Base-by-base conservation (phyloP, 2,329 filamentous ascomycete species). In the Lasiodiplodia sp. region DNA sequence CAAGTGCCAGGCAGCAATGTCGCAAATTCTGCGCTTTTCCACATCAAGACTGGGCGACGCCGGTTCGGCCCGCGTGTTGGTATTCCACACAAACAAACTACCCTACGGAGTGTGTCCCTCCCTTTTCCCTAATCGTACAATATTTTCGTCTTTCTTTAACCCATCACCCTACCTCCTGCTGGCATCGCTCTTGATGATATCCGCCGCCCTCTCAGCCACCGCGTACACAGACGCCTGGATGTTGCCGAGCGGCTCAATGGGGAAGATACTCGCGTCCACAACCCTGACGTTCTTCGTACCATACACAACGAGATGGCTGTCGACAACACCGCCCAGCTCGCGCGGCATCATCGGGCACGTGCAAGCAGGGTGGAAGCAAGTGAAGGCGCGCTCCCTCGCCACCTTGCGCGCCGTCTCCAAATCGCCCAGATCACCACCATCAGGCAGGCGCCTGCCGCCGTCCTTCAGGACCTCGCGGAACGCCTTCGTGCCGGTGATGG, bases 381-480 rank as follows among this genome's bases (percentile, higher is more conserved):
- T 81, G 58, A 79, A 69, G 69, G 79, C 75, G 7, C 69, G 67
- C 2, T 69, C n/a, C 64, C 73, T 72, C 5, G 77, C 73, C 12
- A 74, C 73, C 52, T 38, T 8, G 5, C 55, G 64, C 2, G 65
- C 68, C 18, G 38, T 44, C 1, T 69, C 68, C 5, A 69, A 18
- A 12, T 53, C 66, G 16, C 21, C 44, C 3, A 69, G 57, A 8
- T 58, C 60, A 6, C 31, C 31, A 1, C 21, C 38, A 23, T 23
- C 23, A 3, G 63, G 57, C 18, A 58, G 63, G 28, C 69, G 71
- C 16, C 76, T 75, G n/a, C 68, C 63, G 2, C 74, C 71, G 1
- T 72, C 70, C 63, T 79, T 81, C 6, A 83, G 70, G 3, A 79
- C 70, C 5, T 71, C 68, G 0, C 70, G 72, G 21, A 83, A 69